A percentile compares a stretch with the other conserved stretches of the same genome.
phyloP scores from a whole-genome alignment of 2,329 filamentous ascomycete species.

The Fusarium miscanthi region DNA sequence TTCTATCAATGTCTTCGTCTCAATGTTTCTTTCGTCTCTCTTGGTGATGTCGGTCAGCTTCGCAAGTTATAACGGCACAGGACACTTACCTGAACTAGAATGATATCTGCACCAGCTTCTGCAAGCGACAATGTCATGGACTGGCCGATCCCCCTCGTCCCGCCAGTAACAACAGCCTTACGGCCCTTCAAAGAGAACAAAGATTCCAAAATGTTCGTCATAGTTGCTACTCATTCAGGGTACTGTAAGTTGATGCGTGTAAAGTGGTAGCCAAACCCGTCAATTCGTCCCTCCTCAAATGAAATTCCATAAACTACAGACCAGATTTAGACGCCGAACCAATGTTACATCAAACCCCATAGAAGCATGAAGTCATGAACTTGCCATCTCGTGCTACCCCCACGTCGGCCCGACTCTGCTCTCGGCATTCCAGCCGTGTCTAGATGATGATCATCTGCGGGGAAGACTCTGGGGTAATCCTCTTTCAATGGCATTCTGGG shows the following conservation, averaged over 20 bases:
- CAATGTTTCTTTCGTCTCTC: conserved; percentile 55
- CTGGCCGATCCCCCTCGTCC: conserved; percentile 67
- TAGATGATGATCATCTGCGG: not conserved
- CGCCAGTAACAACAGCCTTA: conserved; percentile 67
- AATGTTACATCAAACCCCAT: too few relatives aligned
- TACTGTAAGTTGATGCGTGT: fast-evolving
- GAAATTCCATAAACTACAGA: too few relatives aligned
- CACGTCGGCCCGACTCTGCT: not conserved
- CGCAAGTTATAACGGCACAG: not conserved
- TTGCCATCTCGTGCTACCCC: not conserved
- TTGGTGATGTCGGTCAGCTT: not conserved
- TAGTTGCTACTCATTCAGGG: not conserved
- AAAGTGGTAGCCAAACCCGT: not conserved
- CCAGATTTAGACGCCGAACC: not conserved
- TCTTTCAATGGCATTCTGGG: not conserved
- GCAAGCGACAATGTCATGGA: conserved; percentile 67
- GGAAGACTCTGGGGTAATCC: not conserved
- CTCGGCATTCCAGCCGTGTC: conserved; percentile 1
- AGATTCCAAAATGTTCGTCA: not conserved
- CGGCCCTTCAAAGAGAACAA: conserved; percentile 66
- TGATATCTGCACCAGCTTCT: conserved; percentile 68
- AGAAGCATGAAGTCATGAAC: not conserved
- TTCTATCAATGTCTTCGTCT: conserved; percentile 70
- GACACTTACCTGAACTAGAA: conserved; percentile 63
- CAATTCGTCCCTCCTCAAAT: not conserved